Base-by-base conservation (phyloP, 2,329 filamentous ascomycete genomes). In the Paraphoma sp. region DNA sequence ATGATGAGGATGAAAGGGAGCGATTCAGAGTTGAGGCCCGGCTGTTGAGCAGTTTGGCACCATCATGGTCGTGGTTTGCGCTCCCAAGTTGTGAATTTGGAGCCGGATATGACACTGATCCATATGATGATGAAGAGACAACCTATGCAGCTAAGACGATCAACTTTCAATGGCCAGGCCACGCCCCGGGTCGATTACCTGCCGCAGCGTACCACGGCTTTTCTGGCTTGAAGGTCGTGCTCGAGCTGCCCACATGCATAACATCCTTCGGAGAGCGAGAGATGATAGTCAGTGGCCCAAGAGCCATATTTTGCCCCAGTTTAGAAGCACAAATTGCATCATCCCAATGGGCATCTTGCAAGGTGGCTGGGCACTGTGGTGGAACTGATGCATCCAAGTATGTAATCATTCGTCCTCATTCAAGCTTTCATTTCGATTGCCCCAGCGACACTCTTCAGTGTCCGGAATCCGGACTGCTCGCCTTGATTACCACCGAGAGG, bases 1-100 rank as follows among this genome's bases (percentile, higher is more conserved):
- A 23, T 5, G 23, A 23, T 23, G 23, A 23, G 23, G 23, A 23
- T 23, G 5, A 23, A 23, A 23, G 23, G 23, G 23, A 23, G 23
- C 23, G 23, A 23, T 23, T 23, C 23, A 5, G 23, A 23, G 23
- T 23, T 23, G 23, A 23, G 23, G 23, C 23, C 23, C 23, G 5
- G 5, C 23, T 23, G 5, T 23, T 23, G 23, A 23, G 23, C 23
- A 23, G 23, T 23, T 5, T 29, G 6, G n/a, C 29, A 14, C 45
- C 45, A 31, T 46, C 45, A n/a, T 46, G 45, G 29, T 46, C 28
- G 28, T 46, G 45, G 45, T 46, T 46, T 23, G 23, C 23, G 23
- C 45, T 31, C 16, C 18, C n/a, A 23, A 12, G n/a, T 5, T 30
- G 9, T 12, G 10, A 30, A 14, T 8, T 12, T 6, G 44, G 23